phyloP scores from a whole-genome alignment of 352 stramenopile species.

The Phytophthora cryptogea region DNA sequence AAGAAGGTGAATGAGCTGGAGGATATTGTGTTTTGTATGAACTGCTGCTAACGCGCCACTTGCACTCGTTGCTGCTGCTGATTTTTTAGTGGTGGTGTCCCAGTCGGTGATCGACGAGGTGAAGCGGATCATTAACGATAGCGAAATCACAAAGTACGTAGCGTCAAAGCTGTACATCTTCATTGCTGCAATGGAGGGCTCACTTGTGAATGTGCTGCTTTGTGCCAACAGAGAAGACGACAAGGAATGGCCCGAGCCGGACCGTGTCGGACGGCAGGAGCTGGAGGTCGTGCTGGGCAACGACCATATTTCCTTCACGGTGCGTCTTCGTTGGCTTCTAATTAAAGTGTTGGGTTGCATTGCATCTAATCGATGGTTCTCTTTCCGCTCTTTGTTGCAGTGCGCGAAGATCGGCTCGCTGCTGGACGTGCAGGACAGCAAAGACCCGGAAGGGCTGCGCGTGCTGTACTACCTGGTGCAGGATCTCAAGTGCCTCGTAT shows the following conservation, averaged over 20 bases:
- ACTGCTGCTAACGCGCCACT: neutral
- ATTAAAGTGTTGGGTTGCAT: neutral
- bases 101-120: conserved; percentile 93
- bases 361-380: neutral
- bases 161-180: neutral
- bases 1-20: conserved; percentile 80
- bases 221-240: conserved; percentile 87
- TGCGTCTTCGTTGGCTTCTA: conserved; percentile 27
- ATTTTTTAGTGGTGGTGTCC: conserved; percentile 81
- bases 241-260: conserved; percentile 95
- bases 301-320: conserved; percentile 97
- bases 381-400: conserved; percentile 31
- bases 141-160: conserved; percentile 89
- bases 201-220: conserved; percentile 11
- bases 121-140: conserved; percentile 93
- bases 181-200: neutral
- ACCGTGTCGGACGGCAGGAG: conserved; percentile 93
- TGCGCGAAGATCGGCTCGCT: conserved; percentile 96
- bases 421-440: conserved; percentile 94
- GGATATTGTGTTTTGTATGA: too few species aligned
- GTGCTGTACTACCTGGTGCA: conserved; percentile 98
- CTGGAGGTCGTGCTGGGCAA: conserved; percentile 96
- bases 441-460: conserved; percentile 94
- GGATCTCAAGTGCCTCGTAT: conserved; percentile 97
- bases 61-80: neutral